Base-by-base conservation (phyloP, 2,329 filamentous ascomycete species). In the Aspergillus luchuensis region DNA sequence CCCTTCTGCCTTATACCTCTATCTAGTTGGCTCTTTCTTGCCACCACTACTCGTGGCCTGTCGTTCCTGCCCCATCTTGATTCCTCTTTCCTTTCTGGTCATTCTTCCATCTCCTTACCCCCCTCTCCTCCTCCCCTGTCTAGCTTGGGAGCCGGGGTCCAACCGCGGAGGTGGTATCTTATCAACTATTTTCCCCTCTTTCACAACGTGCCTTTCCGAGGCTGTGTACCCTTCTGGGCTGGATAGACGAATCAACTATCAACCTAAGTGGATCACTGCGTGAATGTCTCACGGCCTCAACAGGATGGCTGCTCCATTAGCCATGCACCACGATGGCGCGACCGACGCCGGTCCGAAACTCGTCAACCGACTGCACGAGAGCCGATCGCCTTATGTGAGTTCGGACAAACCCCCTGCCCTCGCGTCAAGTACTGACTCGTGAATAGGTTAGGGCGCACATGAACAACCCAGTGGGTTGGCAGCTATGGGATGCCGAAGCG, bases 401-500 rank as follows among this genome's bases (percentile, higher is more conserved):
- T 11, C 5, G 7, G 10, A 10, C 25, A 10, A 8, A 5, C 19
- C 19, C 19, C 21, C 36, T 10, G 5, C 39, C 17, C 7, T 47
- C 25, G 19, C 25, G 7, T 4, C 30, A 2, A 8, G 21, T 11
- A 58, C 69, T 70, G 59, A 70, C 57, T 19, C 13, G 17, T 56
- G 23, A 28, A 48, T 63, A 87, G 84, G 86, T 94, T 47, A 87
- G 88, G 59, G 87, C 84, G 52, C 92, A 96, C 74, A 86, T 88
- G 74, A 82, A 89, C 68, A 96, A 96, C 74, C 87, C 89, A 1
- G 93, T 98, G 39, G 88, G 89, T 69, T 99, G 95, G 95, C 95
- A 99, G 81, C 82, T 91, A 61, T 91, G 96, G 82, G 89, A 89
- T 67, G 83, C 89, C 21, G 88, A 92, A 70, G 87, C 91, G 15